Conservation (phyloP, 1,284 basidiomycete species). For the Microbotryum silenes-acaulis region DNA sequence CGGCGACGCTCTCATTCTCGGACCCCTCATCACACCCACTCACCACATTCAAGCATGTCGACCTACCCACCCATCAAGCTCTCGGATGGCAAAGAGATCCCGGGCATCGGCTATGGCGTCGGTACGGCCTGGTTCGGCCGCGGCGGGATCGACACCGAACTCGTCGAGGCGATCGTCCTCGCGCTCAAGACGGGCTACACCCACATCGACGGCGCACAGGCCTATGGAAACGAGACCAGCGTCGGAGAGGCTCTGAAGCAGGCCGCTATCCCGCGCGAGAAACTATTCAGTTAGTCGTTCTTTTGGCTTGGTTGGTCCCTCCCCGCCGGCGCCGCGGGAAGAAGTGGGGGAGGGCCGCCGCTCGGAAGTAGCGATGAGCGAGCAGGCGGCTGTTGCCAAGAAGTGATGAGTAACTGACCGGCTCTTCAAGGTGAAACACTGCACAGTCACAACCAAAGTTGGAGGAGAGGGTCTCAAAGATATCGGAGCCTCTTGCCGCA, state of each 20-base stretch:
- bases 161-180: conserved; percentile 50
- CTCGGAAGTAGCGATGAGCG: too few species aligned
- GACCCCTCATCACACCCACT: background rate
- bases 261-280: conserved; percentile 51
- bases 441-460: conserved; percentile 25
- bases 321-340: too few species aligned
- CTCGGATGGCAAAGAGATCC: conserved; percentile 12
- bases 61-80: conserved; percentile 14
- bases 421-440: too few species aligned
- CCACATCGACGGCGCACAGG: conserved; percentile 32
- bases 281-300: conserved; percentile 49
- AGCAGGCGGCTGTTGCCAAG: too few species aligned
- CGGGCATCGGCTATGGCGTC: conserved; percentile 19
- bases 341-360: too few species aligned
- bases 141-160: conserved; percentile 49
- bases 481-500: conserved; percentile 7
- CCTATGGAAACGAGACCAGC: conserved; percentile 25
- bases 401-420: too few species aligned
- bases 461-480: conserved; percentile 21
- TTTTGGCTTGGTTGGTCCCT: background rate
- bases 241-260: conserved; percentile 50
- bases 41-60: conserved; percentile 9
- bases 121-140: conserved; percentile 19
- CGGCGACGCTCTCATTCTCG: background rate
- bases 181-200: conserved; percentile 24